Percentiles rank a stretch among this genome's conserved stretches.
These are phyloP conservation scores for Phytophthora quininea DNA, from an alignment of 352 stramenopile genomes.

Conservation along the genomic window DNA sequence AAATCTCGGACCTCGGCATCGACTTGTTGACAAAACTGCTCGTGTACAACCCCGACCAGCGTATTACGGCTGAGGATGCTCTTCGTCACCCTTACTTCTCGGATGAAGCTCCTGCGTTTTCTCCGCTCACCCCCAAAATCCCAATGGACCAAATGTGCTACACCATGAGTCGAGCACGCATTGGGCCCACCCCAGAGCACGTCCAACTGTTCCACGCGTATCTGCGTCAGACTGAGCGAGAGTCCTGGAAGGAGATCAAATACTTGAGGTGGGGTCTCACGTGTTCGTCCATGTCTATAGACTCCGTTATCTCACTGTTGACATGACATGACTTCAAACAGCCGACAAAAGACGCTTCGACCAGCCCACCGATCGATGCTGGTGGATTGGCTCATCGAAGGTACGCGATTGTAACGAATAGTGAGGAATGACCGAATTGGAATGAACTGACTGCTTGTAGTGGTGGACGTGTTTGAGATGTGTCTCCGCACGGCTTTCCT, in stretches of 20 bases:
- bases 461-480: conserved; percentile 94
- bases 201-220: conserved; percentile 83
- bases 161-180: conserved; percentile 50
- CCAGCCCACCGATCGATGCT: conserved; percentile 90
- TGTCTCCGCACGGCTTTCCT: conserved; percentile 89
- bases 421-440: neutral
- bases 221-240: conserved; percentile 74
- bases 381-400: conserved; percentile 93
- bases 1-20: conserved; percentile 74
- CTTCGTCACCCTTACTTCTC: conserved; percentile 86
- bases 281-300: too few species aligned
- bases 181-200: conserved; percentile 66
- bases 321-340: conserved; percentile 15
- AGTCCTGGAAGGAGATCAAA: conserved; percentile 88
- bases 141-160: conserved; percentile 84
- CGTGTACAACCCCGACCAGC: conserved; percentile 83
- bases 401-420: conserved; percentile 24
- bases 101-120: conserved; percentile 46
- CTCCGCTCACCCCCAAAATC: conserved; percentile 63
- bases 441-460: conserved; percentile 27
- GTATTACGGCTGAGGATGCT: conserved; percentile 83
- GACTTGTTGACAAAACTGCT: conserved; percentile 79
- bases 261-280: conserved; percentile 67
- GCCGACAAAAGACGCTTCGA: conserved; percentile 81
- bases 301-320: too few species aligned